Percentiles rank a stretch among this genome's conserved stretches.
Evolutionary conservation across 257 asterid genomes (phyloP).

Genomic region (Ilex aquifolium): DNA sequence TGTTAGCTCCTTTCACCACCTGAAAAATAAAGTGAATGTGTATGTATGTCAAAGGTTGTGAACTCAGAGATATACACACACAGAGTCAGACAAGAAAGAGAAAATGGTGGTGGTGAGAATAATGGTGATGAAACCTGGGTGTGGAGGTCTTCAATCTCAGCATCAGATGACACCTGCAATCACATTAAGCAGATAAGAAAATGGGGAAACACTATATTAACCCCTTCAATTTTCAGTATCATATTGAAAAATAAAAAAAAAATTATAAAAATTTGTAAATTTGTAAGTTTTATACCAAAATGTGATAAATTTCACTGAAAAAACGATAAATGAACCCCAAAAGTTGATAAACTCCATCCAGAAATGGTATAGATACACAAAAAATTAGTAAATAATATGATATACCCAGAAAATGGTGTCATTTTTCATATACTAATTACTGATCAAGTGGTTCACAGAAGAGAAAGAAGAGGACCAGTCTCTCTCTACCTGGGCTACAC

Average conservation of each 20-base stretch:
- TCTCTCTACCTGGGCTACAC: slow-evolving; percentile 29
- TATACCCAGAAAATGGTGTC: no score
- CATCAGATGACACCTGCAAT: slow-evolving; percentile 53
- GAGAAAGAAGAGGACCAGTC: background rate
- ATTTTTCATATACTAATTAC: no score
- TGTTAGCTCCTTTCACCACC: slow-evolving; percentile 55
- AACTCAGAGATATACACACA: background rate
- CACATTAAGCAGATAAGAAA: background rate
- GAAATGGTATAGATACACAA: no score
- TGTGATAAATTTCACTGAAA: no score
- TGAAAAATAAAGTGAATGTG: background rate
- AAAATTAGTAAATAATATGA: no score
- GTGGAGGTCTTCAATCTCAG: slow-evolving; percentile 28
- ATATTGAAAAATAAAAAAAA: background rate
- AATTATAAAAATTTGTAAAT: background rate
- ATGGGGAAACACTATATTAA: no score
- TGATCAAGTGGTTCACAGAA: background rate
- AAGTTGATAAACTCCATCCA: no score
- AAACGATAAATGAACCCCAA: no score
- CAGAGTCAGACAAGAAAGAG: background rate
- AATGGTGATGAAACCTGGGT: slow-evolving; percentile 18
- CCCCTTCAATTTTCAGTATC: background rate
- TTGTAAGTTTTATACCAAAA: no score
- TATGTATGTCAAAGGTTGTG: slow-evolving; percentile 7
- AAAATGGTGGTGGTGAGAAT: background rate